These are phyloP conservation scores for Phyllosticta citrichinensis DNA, from an alignment of 2,329 filamentous ascomycete genomes.

Conservation along the genomic window DNA sequence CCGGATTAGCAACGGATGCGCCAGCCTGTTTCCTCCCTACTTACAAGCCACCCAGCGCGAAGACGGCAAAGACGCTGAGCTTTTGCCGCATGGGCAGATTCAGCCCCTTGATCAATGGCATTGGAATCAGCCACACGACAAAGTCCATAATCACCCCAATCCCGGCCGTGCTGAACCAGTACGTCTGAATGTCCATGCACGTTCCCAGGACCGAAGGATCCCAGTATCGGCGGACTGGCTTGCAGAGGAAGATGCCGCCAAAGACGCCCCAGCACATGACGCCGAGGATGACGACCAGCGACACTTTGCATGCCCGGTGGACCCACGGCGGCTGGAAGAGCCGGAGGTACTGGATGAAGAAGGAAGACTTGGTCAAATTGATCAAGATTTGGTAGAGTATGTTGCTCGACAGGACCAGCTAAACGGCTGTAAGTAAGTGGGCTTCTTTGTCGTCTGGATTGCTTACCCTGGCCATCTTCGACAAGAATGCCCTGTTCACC, in stretches of 20 bases:
- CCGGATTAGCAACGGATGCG: not conserved
- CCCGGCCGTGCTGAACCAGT: conserved; percentile 22
- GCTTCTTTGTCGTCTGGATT: not conserved
- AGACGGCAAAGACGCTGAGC: conserved; percentile 25
- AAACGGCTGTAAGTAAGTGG: not conserved
- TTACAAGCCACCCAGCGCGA: conserved; percentile 30
- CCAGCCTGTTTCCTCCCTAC: conserved; percentile 3
- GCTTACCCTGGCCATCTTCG: conserved; percentile 10
- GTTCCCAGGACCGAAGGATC: conserved; percentile 19
- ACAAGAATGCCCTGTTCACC: not conserved
- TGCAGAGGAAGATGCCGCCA: conserved; percentile 25
- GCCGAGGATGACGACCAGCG: conserved; percentile 18
- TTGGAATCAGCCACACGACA: conserved; percentile 23
- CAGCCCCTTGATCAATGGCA: conserved; percentile 22
- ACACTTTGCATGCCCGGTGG: conserved; percentile 18
- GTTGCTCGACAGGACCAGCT: conserved; percentile 23
- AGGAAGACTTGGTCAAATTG: conserved; percentile 24
- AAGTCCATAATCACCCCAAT: conserved; percentile 25
- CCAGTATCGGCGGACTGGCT: conserved; percentile 24
- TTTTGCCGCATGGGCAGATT: conserved; percentile 26
- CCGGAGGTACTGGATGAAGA: conserved; percentile 22
- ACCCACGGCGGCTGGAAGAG: conserved; percentile 24
- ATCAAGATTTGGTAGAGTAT: conserved; percentile 23
- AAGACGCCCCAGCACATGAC: conserved; percentile 23
- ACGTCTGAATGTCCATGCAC: conserved; percentile 22